Evolutionary conservation across 345 rosid species (phyloP).

Genomic region (Eucalyptus grandis): DNA sequence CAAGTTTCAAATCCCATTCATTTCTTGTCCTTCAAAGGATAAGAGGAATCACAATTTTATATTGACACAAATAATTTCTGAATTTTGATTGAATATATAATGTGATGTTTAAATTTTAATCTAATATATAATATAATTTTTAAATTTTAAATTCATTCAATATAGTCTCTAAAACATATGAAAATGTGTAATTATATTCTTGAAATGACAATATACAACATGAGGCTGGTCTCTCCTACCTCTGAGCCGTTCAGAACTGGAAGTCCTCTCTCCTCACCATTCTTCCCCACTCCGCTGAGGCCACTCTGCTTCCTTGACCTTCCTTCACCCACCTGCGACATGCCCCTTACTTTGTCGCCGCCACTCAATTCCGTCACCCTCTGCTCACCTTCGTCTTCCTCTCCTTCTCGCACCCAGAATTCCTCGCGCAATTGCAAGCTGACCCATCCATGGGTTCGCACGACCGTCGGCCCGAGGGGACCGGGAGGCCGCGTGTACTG

Average conservation of each 20-base stretch:
- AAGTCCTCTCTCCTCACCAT: neutral
- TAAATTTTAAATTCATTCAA: no score
- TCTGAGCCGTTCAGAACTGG: neutral
- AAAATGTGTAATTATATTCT: no score
- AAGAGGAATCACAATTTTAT: neutral
- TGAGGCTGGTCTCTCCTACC: neutral
- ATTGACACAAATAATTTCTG: fast-evolving
- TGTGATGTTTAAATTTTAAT: fast-evolving
- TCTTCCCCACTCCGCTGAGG: neutral
- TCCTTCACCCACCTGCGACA: neutral
- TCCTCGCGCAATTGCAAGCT: neutral
- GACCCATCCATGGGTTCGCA: conserved; percentile 1
- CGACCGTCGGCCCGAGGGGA: neutral
- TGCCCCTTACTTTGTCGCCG: neutral
- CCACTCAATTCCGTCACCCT: neutral
- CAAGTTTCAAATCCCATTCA: neutral
- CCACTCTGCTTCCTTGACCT: neutral
- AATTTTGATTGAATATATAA: no score
- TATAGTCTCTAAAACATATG: fast-evolving
- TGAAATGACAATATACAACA: fast-evolving
- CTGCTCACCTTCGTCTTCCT: neutral
- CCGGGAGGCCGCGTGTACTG: conserved; percentile 7
- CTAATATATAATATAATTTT: no score
- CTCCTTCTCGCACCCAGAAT: neutral
- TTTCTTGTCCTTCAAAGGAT: fast-evolving